These are phyloP conservation scores for Helianthus annuus DNA, from an alignment of 129 eudicot species.

Conservation along the genomic window HanXRQr2.0-SUNRISE NC_035442.2:17371213-17371712, in stretches of 20 bases:
- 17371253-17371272: not conserved
- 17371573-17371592: constrained; percentile 13
- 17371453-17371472: constrained; percentile 16
- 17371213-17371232: constrained; percentile 15
- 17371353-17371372: constrained; percentile 31
- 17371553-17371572: constrained; percentile 17
- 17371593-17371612: not conserved
- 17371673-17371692: not conserved
- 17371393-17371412: constrained; percentile 26
- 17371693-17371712: not conserved
- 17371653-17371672: constrained; percentile 15
- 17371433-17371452: constrained; percentile 4
- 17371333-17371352: constrained; percentile 7
- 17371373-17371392: constrained; percentile 2
- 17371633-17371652: constrained; percentile 7
- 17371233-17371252: not conserved
- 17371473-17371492: constrained; percentile 16
- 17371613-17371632: constrained; percentile 14
- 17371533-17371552: constrained; percentile 7
- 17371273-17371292: constrained; percentile 19
- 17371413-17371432: not conserved
- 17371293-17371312: constrained; percentile 31
- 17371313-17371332: constrained; percentile 27
- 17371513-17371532: not conserved
- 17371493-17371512: constrained; percentile 6